These are phyloP conservation scores for Exophiala spinifera DNA, from an alignment of 2,329 filamentous ascomycete genomes.

Conservation along the genomic window DNA sequence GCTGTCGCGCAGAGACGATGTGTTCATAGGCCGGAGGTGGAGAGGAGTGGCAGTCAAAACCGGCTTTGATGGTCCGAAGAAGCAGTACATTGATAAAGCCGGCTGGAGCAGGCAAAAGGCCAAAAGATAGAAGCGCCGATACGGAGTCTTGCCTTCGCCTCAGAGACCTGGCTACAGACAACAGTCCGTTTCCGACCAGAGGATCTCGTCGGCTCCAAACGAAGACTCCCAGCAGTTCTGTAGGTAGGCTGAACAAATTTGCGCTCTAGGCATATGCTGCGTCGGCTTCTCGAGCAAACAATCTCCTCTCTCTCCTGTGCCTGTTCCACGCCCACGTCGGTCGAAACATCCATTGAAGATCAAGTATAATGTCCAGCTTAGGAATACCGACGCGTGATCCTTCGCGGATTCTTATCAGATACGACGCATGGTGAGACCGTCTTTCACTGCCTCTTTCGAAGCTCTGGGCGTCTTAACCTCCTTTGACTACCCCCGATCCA, in stretches of 20 bases:
- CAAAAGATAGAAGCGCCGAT: constrained; percentile 17
- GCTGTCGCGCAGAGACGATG: constrained; percentile 33
- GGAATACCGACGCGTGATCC: constrained; percentile 54
- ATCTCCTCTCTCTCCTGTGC: constrained; percentile 48
- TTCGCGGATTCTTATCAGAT: constrained; percentile 37
- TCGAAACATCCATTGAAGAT: constrained; percentile 57
- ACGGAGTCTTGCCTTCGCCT: constrained; percentile 17
- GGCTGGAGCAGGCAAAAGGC: constrained; percentile 27
- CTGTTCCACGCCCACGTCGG: constrained; percentile 39
- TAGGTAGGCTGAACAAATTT: constrained; percentile 18
- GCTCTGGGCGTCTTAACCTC: constrained; percentile 48
- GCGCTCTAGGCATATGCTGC: constrained; percentile 22
- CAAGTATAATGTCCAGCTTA: constrained; percentile 57
- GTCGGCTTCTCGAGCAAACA: constrained; percentile 31
- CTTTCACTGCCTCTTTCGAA: constrained; percentile 38
- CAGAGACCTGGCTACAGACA: constrained; percentile 27
- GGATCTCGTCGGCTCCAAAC: constrained; percentile 20
- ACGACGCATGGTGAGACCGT: constrained; percentile 46
- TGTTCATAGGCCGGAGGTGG: constrained; percentile 34
- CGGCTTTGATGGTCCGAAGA: constrained; percentile 4
- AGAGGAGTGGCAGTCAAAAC: constrained; percentile 40
- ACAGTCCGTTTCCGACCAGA: constrained; percentile 27
- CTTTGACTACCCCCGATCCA: constrained; percentile 39
- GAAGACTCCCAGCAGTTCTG: constrained; percentile 20
- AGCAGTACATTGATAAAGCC: constrained; percentile 12